Conservation (phyloP, 192 early-diverging fungal species). For the Linnemannia exigua region DNA sequence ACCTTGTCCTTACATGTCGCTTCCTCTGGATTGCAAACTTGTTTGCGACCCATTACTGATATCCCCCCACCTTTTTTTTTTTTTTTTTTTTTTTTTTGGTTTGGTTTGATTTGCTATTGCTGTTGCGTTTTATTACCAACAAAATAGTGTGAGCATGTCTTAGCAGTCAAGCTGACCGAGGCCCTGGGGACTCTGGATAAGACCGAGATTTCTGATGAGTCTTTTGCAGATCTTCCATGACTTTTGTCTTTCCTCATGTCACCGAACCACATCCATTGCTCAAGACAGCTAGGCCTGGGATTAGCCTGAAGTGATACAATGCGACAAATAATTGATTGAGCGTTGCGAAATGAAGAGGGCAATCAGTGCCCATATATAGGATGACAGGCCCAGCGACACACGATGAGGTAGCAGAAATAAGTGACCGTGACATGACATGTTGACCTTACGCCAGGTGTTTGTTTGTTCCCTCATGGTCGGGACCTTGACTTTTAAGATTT, state of each 20-base stretch:
- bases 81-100: not conserved
- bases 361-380: too few relatives aligned
- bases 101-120: not conserved
- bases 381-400: too few relatives aligned
- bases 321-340: too few relatives aligned
- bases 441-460: not conserved
- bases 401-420: not conserved
- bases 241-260: not conserved
- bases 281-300: too few relatives aligned
- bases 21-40: too few relatives aligned
- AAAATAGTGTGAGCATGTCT: slow-evolving; percentile 43
- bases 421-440: not conserved
- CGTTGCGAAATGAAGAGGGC: too few relatives aligned
- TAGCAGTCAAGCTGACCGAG: slow-evolving; percentile 33
- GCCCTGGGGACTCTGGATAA: slow-evolving; percentile 20
- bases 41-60: too few relatives aligned
- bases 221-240: slow-evolving; percentile 33
- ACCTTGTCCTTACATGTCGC: not conserved
- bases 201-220: slow-evolving; percentile 15
- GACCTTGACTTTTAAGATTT: slow-evolving; percentile 6
- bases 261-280: not conserved
- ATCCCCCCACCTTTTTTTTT: not conserved
- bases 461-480: not conserved
- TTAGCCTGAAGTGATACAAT: too few relatives aligned
- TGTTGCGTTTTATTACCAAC: not conserved